Evolutionary conservation across 441 rosid species (phyloP).

Genomic region (Adansonia madagascariensis): DNA sequence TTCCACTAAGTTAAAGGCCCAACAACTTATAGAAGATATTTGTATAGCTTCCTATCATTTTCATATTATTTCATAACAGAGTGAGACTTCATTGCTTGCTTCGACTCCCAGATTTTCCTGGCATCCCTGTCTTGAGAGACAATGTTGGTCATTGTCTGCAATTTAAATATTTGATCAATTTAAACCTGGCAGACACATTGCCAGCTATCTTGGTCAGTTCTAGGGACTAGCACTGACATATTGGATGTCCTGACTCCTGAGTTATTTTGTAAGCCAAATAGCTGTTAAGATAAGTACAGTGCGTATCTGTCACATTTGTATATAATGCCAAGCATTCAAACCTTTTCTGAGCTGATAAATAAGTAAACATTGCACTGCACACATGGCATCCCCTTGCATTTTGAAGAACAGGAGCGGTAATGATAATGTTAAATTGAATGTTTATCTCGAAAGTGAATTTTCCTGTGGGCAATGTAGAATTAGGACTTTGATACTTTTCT

Average conservation of each 20-base stretch:
- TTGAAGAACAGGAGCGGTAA: neutral
- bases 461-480: neutral
- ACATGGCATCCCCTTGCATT: neutral
- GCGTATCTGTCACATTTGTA: neutral
- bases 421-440: neutral
- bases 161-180: neutral
- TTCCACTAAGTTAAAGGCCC: neutral
- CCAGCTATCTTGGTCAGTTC: neutral
- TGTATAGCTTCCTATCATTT: neutral
- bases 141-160: neutral
- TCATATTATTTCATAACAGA: neutral
- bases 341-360: neutral
- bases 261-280: neutral
- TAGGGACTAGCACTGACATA: conserved; percentile 15
- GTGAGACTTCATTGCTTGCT: conserved; percentile 2
- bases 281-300: neutral
- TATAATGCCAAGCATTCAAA: neutral
- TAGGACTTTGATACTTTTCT: neutral
- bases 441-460: conserved; percentile 6
- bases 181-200: neutral
- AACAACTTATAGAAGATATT: conserved; percentile 2
- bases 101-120: neutral
- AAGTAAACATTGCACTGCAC: neutral
- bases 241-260: neutral
- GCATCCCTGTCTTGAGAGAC: neutral